Conservation (phyloP, 73 alveolate species). For the Blepharisma japonicum region DNA sequence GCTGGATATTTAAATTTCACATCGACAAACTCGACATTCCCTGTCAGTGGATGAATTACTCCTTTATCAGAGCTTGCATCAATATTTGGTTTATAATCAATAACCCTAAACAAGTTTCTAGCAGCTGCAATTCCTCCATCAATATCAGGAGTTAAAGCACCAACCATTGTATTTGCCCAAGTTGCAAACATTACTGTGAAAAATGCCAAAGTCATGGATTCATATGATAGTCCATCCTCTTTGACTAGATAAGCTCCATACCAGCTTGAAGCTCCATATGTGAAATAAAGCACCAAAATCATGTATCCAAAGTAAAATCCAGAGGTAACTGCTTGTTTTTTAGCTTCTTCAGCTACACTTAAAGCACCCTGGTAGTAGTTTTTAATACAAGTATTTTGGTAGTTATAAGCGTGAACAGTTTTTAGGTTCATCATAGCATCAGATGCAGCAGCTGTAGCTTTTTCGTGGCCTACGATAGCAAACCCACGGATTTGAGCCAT, state of each 20-base stretch:
- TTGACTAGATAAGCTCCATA: conserved; percentile 65
- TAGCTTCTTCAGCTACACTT: conserved; percentile 41
- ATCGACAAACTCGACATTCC: conserved; percentile 64
- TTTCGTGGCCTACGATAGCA: conserved; percentile 53
- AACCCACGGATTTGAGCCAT: conserved; percentile 7
- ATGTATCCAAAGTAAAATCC: conserved; percentile 81
- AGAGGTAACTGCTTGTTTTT: conserved; percentile 52
- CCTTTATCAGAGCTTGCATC: conserved; percentile 7
- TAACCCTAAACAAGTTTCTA: conserved; percentile 46
- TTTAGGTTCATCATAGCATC: conserved; percentile 68
- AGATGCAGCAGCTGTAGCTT: conserved; percentile 65
- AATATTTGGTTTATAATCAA: conserved; percentile 36
- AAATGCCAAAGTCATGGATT: conserved; percentile 62
- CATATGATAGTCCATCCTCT: conserved; percentile 49
- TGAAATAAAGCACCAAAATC: conserved; percentile 56
- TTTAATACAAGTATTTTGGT: conserved; percentile 63
- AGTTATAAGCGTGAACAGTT: conserved; percentile 69
- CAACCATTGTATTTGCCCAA: conserved; percentile 74
- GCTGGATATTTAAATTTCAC: conserved; percentile 75
- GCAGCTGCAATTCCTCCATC: conserved; percentile 79
- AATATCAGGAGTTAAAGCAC: conserved; percentile 65
- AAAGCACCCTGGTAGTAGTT: conserved; percentile 49
- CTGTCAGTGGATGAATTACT: conserved; percentile 30
- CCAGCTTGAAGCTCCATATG: conserved; percentile 61
- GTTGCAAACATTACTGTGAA: conserved; percentile 80